Base-by-base conservation (phyloP, 2,329 filamentous ascomycete genomes). In the Penicillium sp. region DNA sequence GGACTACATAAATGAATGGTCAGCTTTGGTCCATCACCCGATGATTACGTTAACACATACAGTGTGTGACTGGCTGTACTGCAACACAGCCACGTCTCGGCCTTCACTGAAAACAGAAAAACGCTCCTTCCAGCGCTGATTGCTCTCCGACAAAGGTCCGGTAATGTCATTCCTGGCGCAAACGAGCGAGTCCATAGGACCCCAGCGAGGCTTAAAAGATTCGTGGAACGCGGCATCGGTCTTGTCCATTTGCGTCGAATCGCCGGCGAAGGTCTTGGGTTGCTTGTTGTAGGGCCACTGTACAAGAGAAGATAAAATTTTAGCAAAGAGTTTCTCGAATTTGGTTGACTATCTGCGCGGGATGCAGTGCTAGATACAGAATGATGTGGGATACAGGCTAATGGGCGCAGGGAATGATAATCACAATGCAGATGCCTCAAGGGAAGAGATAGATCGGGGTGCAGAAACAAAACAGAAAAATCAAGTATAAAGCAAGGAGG, bases 261-360 rank as follows among this genome's bases (percentile, higher is more conserved):
- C 85, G 64, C 85, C 82, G 66, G 85, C 81, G 70, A 87, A 84
- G 42, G 85, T 86, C 73, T 93, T 92, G 65, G 88, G 81, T 78
- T 88, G 87, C 80, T 92, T 91, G 76, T 91, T 85, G 81, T 95
- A 95, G 55, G 92, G 92, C 87, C 89, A 96, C 92, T 96, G 87
- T 72, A 78, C 70, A 51, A 35, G 59, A 54, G 63, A 69, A 67
- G 68, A 73, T 54, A 67, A 70, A 64, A 68, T 71, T 67, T 80
- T 73, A 78, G 72, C 74, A 74, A 66, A 68, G 74, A 60, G 60
- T 67, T 74, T 76, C 78, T 78, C 76, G 73, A 70, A 71, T 76
- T 73, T 57, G 65, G 69, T 70, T 37, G 69, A 67, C 68, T 75
- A 75, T 69, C 65, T 74, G 65, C 43, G 33, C 28, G 60, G 43